Base-by-base conservation (phyloP, 768 basidiomycete genomes). In the Suillus tomentosus region DNA sequence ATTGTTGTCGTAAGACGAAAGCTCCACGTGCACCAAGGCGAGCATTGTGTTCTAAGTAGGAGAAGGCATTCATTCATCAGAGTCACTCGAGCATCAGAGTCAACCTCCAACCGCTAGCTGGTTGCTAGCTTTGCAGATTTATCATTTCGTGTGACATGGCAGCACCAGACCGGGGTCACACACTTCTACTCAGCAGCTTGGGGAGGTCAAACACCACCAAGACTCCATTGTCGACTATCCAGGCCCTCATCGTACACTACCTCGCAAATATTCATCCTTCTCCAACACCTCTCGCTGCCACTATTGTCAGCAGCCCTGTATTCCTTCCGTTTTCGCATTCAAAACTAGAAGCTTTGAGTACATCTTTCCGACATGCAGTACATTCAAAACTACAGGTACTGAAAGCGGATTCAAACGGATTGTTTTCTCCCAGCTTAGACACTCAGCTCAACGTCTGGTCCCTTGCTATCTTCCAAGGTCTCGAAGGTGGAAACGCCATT, bases 401-500 rank as follows among this genome's bases (percentile, higher is more conserved):
- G n/a, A 69, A 69, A 66, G 54, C 65, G 62, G 69, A 78, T 62
- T 73, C 80, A 11, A 67, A 31, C 10, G 70, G 69, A 10, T 19
- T 79, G 9, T 72, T 79, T 60, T 67, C 73, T 6, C 68, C 78
- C 22, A 79, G 78, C 58, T 62, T 79, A 54, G 75, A 78, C n/a
- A 68, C 79, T 34, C 77, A 79, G 34, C 64, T 86, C 57, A 76
- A 75, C 5, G 73, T 79, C 67, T 91, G 90, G 90, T 74, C 81
- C 3, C 68, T 70, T 14, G 80, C 81, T 19, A 74, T 87, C 2
- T 68, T 87, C 39, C 81, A 80, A 59, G 90, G 90, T 5, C 71
- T 90, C 48, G 85, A 86, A 67, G 90, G 91, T 1, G 89, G 90
- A 3, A 82, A 86, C 66, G 79, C 89, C 0, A 77, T 89, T 19